A percentile compares a stretch with the other conserved stretches of the same genome.
Conservation (phyloP, 805 yeast genomes). For the Scheffersomyces ergatensis region DNA sequence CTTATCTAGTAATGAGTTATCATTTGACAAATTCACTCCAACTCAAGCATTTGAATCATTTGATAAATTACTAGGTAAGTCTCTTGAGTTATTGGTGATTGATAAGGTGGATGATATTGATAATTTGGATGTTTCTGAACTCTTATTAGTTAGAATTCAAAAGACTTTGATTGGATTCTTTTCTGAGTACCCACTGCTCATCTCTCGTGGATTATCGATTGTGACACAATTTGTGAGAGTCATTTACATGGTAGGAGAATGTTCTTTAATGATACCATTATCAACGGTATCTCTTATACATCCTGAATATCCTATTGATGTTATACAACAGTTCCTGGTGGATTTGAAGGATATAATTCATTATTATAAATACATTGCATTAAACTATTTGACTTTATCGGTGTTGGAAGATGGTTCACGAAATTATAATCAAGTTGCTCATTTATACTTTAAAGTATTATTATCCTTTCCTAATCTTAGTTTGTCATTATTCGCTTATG, state of each 20-base stretch:
- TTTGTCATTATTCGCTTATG: conserved; percentile 2
- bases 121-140: conserved; percentile 1
- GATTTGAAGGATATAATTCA: conserved; percentile 17
- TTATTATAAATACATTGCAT: conserved; percentile 26
- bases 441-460: conserved; percentile 21
- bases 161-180: background rate
- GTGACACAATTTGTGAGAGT: conserved; percentile 14
- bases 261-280: conserved; percentile 13
- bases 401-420: conserved; percentile 5
- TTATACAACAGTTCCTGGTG: conserved; percentile 11
- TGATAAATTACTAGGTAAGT: conserved; percentile 4
- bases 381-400: conserved; percentile 21
- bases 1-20: background rate
- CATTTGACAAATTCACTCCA: conserved; percentile 1
- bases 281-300: conserved; percentile 2
- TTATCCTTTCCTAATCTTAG: conserved; percentile 20
- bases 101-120: conserved; percentile 9
- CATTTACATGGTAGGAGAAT: conserved; percentile 15
- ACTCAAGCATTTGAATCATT: conserved; percentile 2
- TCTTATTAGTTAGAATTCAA: conserved; percentile 1
- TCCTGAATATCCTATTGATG: conserved; percentile 20
- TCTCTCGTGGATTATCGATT: conserved; percentile 9
- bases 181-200: background rate
- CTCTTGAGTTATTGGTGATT: conserved; percentile 11
- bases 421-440: conserved; percentile 14